phyloP scores from a whole-genome alignment of 495 filamentous ascomycete genomes.

The Zalerion maritima region DNA sequence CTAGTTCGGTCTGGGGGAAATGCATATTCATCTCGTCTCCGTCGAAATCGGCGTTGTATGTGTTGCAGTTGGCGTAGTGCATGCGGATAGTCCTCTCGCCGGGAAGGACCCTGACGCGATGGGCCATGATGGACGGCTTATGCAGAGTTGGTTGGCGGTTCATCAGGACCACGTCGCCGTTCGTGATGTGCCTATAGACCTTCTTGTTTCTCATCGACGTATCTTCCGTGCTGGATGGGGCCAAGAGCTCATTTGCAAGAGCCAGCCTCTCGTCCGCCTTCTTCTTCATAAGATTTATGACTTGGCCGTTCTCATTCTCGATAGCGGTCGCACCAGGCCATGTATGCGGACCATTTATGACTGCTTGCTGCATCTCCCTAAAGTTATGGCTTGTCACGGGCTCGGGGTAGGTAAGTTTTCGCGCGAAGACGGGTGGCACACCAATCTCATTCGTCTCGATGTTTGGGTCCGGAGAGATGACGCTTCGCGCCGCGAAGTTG shows the following conservation, averaged over 20 bases:
- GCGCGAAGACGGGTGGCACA: slow-evolving; percentile 91
- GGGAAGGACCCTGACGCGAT: slow-evolving; percentile 79
- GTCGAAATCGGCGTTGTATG: slow-evolving; percentile 99
- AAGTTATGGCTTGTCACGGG: slow-evolving; percentile 96
- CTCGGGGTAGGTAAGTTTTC: slow-evolving; percentile 91
- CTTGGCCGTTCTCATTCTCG: slow-evolving; percentile 87
- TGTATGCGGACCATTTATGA: slow-evolving; percentile 82
- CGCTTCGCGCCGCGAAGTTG: slow-evolving; percentile 93
- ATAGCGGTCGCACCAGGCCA: slow-evolving; percentile 92
- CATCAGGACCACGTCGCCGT: slow-evolving; percentile 96
- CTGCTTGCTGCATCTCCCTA: slow-evolving; percentile 86
- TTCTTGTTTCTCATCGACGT: slow-evolving; percentile 83
- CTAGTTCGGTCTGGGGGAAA: slow-evolving; percentile 94
- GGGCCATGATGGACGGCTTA: slow-evolving; percentile 99
- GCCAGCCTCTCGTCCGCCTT: slow-evolving; percentile 70
- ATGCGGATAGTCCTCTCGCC: slow-evolving; percentile 96
- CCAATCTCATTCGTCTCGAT: slow-evolving; percentile 98
- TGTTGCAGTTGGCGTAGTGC: slow-evolving; percentile 99
- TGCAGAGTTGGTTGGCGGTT: slow-evolving; percentile 99
- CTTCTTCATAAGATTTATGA: slow-evolving; percentile 77
- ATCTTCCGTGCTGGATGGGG: slow-evolving; percentile 62
- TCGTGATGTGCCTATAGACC: slow-evolving; percentile 87
- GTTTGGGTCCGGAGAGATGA: slow-evolving; percentile 96
- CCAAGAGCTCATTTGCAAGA: slow-evolving; percentile 80
- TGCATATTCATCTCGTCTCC: slow-evolving; percentile 99